These are phyloP conservation scores for Chaetomidium leptoderma DNA, from an alignment of 495 filamentous ascomycete species.

Conservation along the genomic window DNA sequence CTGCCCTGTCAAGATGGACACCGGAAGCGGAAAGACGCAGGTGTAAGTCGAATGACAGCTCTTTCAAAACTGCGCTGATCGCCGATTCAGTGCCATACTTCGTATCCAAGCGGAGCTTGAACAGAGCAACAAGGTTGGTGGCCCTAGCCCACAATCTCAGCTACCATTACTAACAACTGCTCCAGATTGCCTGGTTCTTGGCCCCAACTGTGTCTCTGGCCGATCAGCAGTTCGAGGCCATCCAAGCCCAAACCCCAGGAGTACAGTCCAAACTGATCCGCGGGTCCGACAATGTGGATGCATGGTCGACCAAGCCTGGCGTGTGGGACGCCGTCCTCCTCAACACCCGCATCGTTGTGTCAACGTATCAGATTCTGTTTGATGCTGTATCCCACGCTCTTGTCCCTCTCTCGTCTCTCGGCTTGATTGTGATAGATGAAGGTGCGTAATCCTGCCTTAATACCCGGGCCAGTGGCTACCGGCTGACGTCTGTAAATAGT, in stretches of 20 bases:
- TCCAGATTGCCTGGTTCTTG: constrained; percentile 79
- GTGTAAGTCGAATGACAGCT: constrained; percentile 54
- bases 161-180: constrained; percentile 14
- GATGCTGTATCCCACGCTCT: constrained; percentile 82
- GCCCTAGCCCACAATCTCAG: no score
- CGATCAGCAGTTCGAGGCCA: constrained; percentile 63
- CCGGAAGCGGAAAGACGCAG: constrained; percentile 87
- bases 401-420: constrained; percentile 60
- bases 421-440: constrained; percentile 85
- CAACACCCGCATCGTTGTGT: constrained; percentile 68
- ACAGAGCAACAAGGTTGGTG: constrained; percentile 55
- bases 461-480: no score
- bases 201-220: constrained; percentile 73
- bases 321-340: constrained; percentile 70
- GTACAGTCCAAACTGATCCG: constrained; percentile 60
- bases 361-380: constrained; percentile 68
- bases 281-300: constrained; percentile 65
- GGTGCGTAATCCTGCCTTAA: constrained; percentile 45
- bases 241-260: constrained; percentile 58
- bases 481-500: constrained; percentile 45
- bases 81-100: constrained; percentile 60
- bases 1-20: constrained; percentile 66
- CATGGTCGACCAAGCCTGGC: constrained; percentile 62
- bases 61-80: not conserved
- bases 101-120: constrained; percentile 77